Percentiles rank a stretch among this genome's conserved stretches.
Conservation (phyloP, 257 asterid genomes). For the Coffea eugenioides region DNA sequence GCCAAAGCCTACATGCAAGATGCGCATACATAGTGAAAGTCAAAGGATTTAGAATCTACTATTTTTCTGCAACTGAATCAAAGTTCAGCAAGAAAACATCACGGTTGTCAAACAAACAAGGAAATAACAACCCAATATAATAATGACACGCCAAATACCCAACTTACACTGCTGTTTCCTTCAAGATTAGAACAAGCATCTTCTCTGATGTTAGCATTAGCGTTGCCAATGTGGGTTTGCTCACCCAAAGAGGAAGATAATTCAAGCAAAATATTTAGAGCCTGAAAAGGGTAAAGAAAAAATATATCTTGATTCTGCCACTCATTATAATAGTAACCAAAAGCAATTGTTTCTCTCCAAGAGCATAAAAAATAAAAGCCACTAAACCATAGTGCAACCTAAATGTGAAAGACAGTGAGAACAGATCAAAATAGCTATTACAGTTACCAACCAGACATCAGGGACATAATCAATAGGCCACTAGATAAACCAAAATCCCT, state of each 20-base stretch:
- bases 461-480: not conserved
- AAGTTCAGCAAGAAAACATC: not conserved
- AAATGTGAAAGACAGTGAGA: not conserved
- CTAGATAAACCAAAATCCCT: too few relatives aligned
- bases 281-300: constrained; percentile 46
- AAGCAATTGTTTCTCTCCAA: not conserved
- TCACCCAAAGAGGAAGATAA: constrained; percentile 57
- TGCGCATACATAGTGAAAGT: not conserved
- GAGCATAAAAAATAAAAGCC: not conserved
- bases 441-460: not conserved
- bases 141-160: constrained; percentile 14
- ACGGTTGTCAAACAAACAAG: constrained; percentile 1
- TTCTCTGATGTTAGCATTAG: constrained; percentile 35
- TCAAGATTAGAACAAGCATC: constrained; percentile 40
- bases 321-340: not conserved
- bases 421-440: not conserved
- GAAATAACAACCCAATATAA: constrained; percentile 1
- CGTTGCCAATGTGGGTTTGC: constrained; percentile 29
- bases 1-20: not conserved
- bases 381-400: too few relatives aligned
- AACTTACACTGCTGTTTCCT: constrained; percentile 50
- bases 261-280: constrained; percentile 69
- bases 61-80: not conserved
- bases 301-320: constrained; percentile 11
- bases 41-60: not conserved